Base-by-base conservation (phyloP, 169 alveolate species). In the Theileria sp. region DNA sequence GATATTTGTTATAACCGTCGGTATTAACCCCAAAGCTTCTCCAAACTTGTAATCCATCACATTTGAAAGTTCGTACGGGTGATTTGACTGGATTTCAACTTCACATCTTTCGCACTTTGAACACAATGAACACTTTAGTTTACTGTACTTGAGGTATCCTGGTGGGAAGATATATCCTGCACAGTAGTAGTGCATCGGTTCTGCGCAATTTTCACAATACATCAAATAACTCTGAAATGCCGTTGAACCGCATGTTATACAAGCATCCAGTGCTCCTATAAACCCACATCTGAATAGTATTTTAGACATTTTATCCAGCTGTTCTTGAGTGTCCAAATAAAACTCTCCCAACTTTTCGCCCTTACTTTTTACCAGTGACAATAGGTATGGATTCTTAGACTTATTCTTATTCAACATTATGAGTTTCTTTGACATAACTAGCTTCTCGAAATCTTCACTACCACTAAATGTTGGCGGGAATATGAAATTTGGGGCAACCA, bases 161-260 rank as follows among this genome's bases (percentile, higher is more conserved):
- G 86, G 86, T 21, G 86, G 86, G 70, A 61, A 66, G 3, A 32
- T 17, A 5, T 68, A 50, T 36, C 86, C 86, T 23, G 62, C 86
- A 19, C 86, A 79, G 75, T 79, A 79, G 70, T 80, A 80, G 67
- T 74, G 87, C 64, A 80, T 49, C 25, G 87, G 75, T 44, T 80
- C 87, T 0, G 81, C 87, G 70, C 87, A 74, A 4, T 25, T 25
- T 54, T 32, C 71, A 34, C 87, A 71, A 71, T 50, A 66, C 4
- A 70, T 38, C 86, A 79, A 17, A 49, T 79, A 79, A 13, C 34
- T 17, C 15, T 23, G 56, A 69, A 26, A 71, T 15, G 86, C 72
- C 23, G 49, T 69, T 26, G 86, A 79, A 12, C 86, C 86, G 21
- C 86, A 79, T n/a, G 49, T 61, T 21, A 79, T 67, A 62, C 86